Percentiles rank a stretch among this genome's conserved stretches.
These are phyloP conservation scores for Hyaloscypha variabilis DNA, from an alignment of 495 filamentous ascomycete genomes.

Conservation along the genomic window DNA sequence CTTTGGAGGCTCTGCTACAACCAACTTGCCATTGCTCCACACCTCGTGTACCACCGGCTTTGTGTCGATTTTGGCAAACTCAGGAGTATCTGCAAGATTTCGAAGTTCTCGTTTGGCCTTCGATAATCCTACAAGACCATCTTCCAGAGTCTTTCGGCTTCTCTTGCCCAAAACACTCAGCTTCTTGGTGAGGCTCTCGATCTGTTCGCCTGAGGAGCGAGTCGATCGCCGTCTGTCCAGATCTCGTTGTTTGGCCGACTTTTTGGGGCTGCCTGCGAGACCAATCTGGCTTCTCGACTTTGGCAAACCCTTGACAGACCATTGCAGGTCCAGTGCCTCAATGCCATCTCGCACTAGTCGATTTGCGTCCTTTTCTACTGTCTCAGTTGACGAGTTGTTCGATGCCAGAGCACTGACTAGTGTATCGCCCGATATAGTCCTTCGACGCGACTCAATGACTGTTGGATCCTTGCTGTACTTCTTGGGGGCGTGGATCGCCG, in stretches of 20 bases:
- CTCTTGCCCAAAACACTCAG: constrained; percentile 46
- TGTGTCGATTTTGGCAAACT: constrained; percentile 54
- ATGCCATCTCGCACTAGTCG: constrained; percentile 27
- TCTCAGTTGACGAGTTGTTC: constrained; percentile 15
- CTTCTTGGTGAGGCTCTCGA: constrained; percentile 48
- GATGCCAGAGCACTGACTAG: constrained; percentile 17
- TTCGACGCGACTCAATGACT: constrained; percentile 34
- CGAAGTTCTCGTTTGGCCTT: constrained; percentile 40
- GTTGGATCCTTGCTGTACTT: constrained; percentile 26
- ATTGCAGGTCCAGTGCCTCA: constrained; percentile 25
- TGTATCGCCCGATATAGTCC: constrained; percentile 46
- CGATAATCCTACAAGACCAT: constrained; percentile 28
- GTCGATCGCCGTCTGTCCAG: constrained; percentile 34
- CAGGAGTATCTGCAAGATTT: constrained; percentile 54
- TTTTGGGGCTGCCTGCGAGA: constrained; percentile 19
- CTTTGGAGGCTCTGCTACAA: constrained; percentile 40
- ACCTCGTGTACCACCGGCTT: constrained; percentile 48
- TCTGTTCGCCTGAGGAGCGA: constrained; percentile 47
- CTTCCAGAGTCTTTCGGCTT: constrained; percentile 47
- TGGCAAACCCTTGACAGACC: constrained; percentile 24
- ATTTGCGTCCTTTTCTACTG: constrained; percentile 18
- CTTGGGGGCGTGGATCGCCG: constrained; percentile 42
- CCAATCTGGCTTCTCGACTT: constrained; percentile 25
- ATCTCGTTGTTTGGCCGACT: constrained; percentile 18
- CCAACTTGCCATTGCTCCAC: constrained; percentile 58